Evolutionary conservation across 2,329 filamentous ascomycete genomes (phyloP), one percentile per base, ranked within the genome.

Genomic region (Xylaria multiplex): DNA sequence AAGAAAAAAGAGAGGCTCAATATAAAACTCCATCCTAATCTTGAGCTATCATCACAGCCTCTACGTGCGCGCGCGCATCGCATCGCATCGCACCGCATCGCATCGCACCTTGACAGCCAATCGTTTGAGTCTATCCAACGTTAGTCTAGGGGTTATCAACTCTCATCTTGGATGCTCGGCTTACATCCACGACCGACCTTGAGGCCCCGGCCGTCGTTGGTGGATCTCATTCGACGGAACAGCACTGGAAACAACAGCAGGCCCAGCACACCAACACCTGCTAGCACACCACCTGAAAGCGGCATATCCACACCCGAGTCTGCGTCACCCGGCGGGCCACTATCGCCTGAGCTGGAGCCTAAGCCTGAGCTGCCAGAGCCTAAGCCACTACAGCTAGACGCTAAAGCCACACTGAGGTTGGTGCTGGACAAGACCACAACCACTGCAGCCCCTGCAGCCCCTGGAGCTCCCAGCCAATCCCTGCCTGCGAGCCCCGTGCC

Each of bases 181-280:
- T 77, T 84, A 73, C 83, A 83, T 75, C 77, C 85, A 59, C 84
- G 84, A 78, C 78, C 86, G 65, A 80, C 79, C 67, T 78, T 86
- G 70, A 82, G 80, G 82, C 81, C 83, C 73, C 81, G 84, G 78
- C 83, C 82, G 72, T 86, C 84, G 68, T 77, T 86, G 71, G 81
- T 86, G 76, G 84, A 86, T 67, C 79, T 86, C 66, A 77, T 83
- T 65, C 78, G 70, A 74, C 71, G 71, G 69, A 73, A 72, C 69
- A 71, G 71, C 68, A 69, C 53, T 65, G 62, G 71, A 68, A 72
- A 69, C 69, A 68, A 48, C 35, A 64, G 54, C 65, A 69, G 69
- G 40, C 60, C 64, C 60, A 62, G 61, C 66, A 64, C 63, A 62
- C 68, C 66, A 62, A 60, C 24, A 22, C 43, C 58, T 42, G 58